Evolutionary conservation across 2,329 filamentous ascomycete genomes (phyloP), one percentile per base, ranked within the genome.

Genomic region (Alternaria dauci): DNA sequence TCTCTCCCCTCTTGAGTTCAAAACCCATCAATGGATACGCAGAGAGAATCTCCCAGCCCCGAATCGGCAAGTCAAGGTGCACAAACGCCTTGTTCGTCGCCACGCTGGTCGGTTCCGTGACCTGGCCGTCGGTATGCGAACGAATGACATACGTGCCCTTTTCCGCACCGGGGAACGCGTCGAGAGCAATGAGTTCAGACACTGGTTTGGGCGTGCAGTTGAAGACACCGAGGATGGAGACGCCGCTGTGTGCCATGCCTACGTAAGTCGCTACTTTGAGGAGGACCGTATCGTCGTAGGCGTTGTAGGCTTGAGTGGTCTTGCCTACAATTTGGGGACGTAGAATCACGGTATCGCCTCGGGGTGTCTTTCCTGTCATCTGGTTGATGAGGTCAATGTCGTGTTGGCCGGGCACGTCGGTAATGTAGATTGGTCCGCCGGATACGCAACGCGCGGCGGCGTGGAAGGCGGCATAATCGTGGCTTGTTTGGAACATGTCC

Each of bases 381-480:
- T 96, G 89, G 28, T 84, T 79, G 61, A 99, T 91, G 16, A 99
- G 79, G 6, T 84, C 79, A 30, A 93, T 72, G 71, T 97, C 86
- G 76, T 98, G 93, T 61, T 92, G 81, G 0, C 93, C 94, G 0
- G 94, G 94, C 0, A 88, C 86, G 77, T 99, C 95, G 0, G 94
- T 98, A 75, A 99, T 94, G 71, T 96, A 97, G 41, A 99, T 90
- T 0, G 94, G 95, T 0, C 95, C 95, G 8, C 95, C 95, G 48
- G 90, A 94, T 9, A 99, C 84, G 76, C 93, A 96, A 47, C 95
- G 87, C 2, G 93, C 94, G 1, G 95, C 94, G 5, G 92, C 95
- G 70, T 99, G 95, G 74, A 95, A 96, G 0, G 86, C 87, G 0
- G 91, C 91, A 76, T 92, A 96, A 1, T 84, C 80, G 66, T 90